Base-by-base conservation (phyloP, 768 basidiomycete species). In the Hemileccinum rubropunctum region DNA sequence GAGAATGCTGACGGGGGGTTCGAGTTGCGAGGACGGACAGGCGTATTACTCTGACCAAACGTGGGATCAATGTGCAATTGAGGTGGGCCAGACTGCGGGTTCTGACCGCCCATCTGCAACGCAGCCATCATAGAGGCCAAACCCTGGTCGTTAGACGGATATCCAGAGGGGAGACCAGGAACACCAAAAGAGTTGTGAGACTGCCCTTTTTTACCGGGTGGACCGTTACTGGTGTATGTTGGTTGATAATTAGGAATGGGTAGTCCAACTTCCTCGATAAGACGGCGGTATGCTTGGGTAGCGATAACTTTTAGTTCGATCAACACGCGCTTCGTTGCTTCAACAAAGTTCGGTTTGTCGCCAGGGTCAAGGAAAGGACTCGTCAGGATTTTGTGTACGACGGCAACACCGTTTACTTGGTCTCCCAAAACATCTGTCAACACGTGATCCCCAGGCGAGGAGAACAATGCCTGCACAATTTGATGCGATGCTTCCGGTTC, bases 361-460 rank as follows among this genome's bases (percentile, higher is more conserved):
- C 70, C 61, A 12, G 82, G 80, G 42, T 92, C 87, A 54, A 98
- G 77, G 73, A 87, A 91, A 10, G 88, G 79, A 65, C 88, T 94
- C 11, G 88, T 89, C 57, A 98, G 69, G 54, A 98, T 88, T 69
- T 98, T 98, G 70, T 90, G 88, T 21, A 95, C 84, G 30, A 93
- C 88, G 5, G 92, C 86, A 44, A 95, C 87, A 21, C 95, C 95
- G 64, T 97, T 95, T 51, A 98, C 92, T 71, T 98, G 95, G 69
- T 99, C 95, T 40, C 87, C 87, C 57, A 99, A 76, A 39, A 98
- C 90, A 62, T 98, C 95, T 12, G 89, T 93, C 35, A 98, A 75
- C 37, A 94, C 91, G 61, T 93, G 88, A 63, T 97, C 93, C 17
- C 82, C 83, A 7, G 86, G 84, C 0, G 92, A 93, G n/a, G 81